phyloP scores from a whole-genome alignment of 148 eudicot species.

The Suaeda aralocaspica region DNA sequence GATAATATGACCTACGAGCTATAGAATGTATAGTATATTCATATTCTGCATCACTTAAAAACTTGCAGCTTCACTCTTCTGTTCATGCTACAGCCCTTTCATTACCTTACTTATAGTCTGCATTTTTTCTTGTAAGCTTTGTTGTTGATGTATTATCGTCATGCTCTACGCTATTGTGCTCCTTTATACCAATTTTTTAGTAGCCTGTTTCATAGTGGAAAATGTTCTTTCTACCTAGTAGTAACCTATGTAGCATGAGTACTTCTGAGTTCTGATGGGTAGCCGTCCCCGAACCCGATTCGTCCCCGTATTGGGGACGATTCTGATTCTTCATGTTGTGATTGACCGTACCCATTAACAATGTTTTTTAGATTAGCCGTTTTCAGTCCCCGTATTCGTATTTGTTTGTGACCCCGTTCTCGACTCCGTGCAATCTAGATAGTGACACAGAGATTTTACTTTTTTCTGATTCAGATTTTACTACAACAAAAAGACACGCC shows the following conservation, averaged over 20 bases:
- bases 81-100: neutral
- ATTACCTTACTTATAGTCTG: neutral
- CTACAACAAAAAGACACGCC: constrained; percentile 65
- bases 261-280: too few species aligned
- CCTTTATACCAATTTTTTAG: neutral
- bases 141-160: neutral
- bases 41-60: neutral
- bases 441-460: constrained; percentile 4
- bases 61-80: neutral
- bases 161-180: neutral
- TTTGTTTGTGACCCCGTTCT: too few species aligned
- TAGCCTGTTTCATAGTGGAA: neutral
- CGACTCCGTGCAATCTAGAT: too few species aligned
- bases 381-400: too few species aligned
- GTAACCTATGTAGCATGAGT: neutral
- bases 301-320: too few species aligned
- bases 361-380: too few species aligned
- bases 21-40: too few species aligned
- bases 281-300: too few species aligned
- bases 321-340: too few species aligned
- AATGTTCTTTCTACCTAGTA: neutral
- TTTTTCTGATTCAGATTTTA: constrained; percentile 56
- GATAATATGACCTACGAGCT: neutral
- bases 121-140: neutral
- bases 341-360: too few species aligned